Evolutionary conservation across 2,329 filamentous ascomycete species (phyloP).

Genomic region (Fusarium begoniae): DNA sequence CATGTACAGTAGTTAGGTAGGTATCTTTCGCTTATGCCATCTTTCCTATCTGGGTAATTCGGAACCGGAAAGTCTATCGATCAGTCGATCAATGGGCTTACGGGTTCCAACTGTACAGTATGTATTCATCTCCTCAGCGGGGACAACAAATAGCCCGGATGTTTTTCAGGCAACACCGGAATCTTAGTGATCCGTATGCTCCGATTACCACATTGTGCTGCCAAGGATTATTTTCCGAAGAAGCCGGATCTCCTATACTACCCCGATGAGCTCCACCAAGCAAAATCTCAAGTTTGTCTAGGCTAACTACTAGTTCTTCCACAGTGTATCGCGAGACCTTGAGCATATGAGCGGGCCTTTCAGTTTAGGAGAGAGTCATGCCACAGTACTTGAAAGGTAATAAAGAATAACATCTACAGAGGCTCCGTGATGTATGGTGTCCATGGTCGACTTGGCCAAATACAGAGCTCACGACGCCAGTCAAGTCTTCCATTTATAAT

Average conservation of each 20-base stretch:
- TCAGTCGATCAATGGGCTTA: constrained; percentile 25
- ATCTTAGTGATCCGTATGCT: constrained; percentile 25
- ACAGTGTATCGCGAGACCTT: not conserved
- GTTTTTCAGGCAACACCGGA: constrained; percentile 8
- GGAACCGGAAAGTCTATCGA: constrained; percentile 3
- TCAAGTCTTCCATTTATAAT: not conserved
- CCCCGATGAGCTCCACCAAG: constrained; percentile 3
- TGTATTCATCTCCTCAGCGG: not conserved
- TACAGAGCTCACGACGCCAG: not conserved
- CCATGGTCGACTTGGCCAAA: not conserved
- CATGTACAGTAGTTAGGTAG: not conserved
- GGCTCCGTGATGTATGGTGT: not conserved
- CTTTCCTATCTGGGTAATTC: constrained; percentile 22
- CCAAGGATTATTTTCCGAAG: constrained; percentile 30
- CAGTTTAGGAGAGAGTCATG: not conserved
- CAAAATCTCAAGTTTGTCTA: not conserved
- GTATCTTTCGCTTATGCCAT: not conserved
- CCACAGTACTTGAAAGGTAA: not conserved
- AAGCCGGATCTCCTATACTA: constrained; percentile 28
- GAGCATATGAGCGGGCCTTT: not conserved
- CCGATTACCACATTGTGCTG: constrained; percentile 13
- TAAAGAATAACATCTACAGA: not conserved
- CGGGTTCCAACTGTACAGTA: not conserved
- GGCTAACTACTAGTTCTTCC: not conserved
- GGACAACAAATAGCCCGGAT: not conserved